Evolutionary conservation across 192 early-diverging fungal species (phyloP).

Genomic region (Coemansia sp.): DNA sequence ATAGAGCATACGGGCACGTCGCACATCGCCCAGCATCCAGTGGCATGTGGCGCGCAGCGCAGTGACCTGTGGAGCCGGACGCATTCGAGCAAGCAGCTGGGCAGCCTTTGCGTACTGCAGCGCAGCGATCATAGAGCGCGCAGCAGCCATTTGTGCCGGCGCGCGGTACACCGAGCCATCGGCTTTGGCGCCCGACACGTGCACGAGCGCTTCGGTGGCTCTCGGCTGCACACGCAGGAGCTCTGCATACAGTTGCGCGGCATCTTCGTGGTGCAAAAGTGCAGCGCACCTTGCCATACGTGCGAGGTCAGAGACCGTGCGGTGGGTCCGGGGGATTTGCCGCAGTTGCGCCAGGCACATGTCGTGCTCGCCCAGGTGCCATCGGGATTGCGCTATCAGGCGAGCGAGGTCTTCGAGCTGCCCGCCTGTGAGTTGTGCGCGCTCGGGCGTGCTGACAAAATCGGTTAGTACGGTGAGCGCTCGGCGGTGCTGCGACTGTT

Average conservation of each 20-base stretch:
- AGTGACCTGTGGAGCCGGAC: constrained; percentile 14
- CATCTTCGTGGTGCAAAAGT: constrained; percentile 24
- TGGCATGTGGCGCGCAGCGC: constrained; percentile 41
- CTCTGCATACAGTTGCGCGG: constrained; percentile 21
- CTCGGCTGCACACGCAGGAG: constrained; percentile 29
- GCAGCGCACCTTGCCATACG: constrained; percentile 43
- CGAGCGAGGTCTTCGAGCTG: constrained; percentile 36
- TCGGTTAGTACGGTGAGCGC: constrained; percentile 30
- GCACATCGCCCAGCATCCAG: constrained; percentile 21
- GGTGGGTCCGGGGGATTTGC: constrained; percentile 38
- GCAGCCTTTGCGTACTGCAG: constrained; percentile 25
- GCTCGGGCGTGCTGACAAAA: constrained; percentile 18
- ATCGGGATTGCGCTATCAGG: constrained; percentile 36
- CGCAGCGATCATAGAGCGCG: constrained; percentile 15
- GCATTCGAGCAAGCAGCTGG: constrained; percentile 16
- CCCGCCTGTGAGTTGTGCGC: constrained; percentile 16
- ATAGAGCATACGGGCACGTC: constrained; percentile 20
- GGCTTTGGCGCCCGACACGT: background rate
- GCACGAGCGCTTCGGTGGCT: constrained; percentile 23
- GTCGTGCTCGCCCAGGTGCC: constrained; percentile 37
- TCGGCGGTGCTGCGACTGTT: constrained; percentile 23
- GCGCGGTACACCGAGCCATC: constrained; percentile 11
- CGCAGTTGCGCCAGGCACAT: constrained; percentile 48
- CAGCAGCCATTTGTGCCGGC: constrained; percentile 19
- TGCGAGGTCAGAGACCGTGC: constrained; percentile 21